Percentiles rank a stretch among this genome's conserved stretches.
These are phyloP conservation scores for Malus fusca DNA, from an alignment of 306 rosid species.

Conservation along the genomic window DNA sequence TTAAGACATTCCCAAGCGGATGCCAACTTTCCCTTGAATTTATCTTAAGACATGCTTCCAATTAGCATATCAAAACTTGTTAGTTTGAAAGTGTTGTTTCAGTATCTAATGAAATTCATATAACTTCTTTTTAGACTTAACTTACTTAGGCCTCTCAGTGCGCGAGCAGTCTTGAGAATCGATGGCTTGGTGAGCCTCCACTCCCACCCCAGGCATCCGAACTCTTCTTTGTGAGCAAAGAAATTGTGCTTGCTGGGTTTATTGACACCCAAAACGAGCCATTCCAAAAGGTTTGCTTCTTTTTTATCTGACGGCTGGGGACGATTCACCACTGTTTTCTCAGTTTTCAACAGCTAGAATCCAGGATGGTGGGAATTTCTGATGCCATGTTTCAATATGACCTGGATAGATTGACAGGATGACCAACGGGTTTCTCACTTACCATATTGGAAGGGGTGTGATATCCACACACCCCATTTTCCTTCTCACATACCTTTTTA, in stretches of 20 bases:
- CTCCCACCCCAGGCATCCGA: constrained; percentile 71
- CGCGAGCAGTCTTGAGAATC: constrained; percentile 42
- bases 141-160: constrained; percentile 36
- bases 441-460: neutral
- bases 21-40: neutral
- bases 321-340: constrained; percentile 34
- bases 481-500: too few species aligned
- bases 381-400: constrained; percentile 23
- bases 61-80: neutral
- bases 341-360: constrained; percentile 62
- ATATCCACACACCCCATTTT: too few species aligned
- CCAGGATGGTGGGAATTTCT: constrained; percentile 36
- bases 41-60: neutral
- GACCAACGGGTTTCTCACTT: constrained; percentile 16
- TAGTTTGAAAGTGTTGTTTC: neutral
- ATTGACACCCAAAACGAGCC: constrained; percentile 44
- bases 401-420: constrained; percentile 27
- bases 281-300: constrained; percentile 47
- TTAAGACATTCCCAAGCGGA: neutral
- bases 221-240: constrained; percentile 48
- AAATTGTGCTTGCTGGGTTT: constrained; percentile 42
- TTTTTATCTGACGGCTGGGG: constrained; percentile 39
- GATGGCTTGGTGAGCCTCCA: constrained; percentile 49
- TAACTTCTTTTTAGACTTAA: too few species aligned
- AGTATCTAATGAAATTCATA: neutral